Percentiles rank a stretch among this genome's conserved stretches.
phyloP scores from a whole-genome alignment of 2,329 filamentous ascomycete species.

The Teratosphaeria nubilosa region DNA sequence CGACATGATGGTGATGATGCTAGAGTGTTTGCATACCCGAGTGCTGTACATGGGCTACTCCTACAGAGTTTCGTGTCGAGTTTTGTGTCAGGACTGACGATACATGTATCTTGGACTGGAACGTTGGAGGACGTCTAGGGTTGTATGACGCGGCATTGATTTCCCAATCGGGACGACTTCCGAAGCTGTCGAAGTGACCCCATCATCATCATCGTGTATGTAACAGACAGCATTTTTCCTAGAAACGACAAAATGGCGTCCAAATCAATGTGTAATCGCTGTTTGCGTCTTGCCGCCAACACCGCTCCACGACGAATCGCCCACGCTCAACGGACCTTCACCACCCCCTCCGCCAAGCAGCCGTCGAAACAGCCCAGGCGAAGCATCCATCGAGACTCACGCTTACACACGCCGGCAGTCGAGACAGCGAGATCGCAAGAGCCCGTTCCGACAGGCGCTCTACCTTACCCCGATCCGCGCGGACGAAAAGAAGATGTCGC shows the following conservation, averaged over 20 bases:
- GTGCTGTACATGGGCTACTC: too few relatives aligned
- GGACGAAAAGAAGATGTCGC: neutral
- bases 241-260: slow-evolving; percentile 1
- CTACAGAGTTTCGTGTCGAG: too few relatives aligned
- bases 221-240: neutral
- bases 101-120: too few relatives aligned
- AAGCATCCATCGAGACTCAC: slow-evolving; percentile 3
- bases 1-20: too few relatives aligned
- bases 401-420: neutral
- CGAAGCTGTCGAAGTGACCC: neutral
- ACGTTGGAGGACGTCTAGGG: too few relatives aligned
- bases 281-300: slow-evolving; percentile 1
- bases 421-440: neutral
- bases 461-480: neutral
- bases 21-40: too few relatives aligned
- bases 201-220: neutral
- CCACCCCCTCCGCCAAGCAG: neutral
- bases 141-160: neutral
- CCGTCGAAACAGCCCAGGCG: neutral
- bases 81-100: too few relatives aligned
- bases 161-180: neutral
- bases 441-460: neutral
- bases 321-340: slow-evolving; percentile 1
- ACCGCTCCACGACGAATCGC: neutral
- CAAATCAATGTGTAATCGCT: slow-evolving; percentile 5